These are phyloP conservation scores for Lophiostoma macrostomum DNA, from an alignment of 495 filamentous ascomycete species.

Conservation along the genomic window DNA sequence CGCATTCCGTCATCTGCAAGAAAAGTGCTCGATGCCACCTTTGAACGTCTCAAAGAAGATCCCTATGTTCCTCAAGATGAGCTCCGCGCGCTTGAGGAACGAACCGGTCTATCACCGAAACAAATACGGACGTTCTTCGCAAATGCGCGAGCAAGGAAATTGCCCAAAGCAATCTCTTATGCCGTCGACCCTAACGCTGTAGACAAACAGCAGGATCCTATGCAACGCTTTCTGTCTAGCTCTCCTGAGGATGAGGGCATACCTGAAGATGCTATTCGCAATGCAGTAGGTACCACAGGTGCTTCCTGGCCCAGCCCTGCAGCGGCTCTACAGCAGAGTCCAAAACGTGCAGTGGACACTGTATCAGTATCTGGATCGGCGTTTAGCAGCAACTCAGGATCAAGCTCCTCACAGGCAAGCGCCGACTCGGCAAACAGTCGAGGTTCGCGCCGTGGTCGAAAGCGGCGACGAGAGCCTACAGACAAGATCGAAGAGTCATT, in stretches of 20 bases:
- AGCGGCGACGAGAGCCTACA: slow-evolving; percentile 18
- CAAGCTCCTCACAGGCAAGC: slow-evolving; percentile 22
- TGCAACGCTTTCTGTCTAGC: slow-evolving; percentile 28
- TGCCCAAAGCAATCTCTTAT: slow-evolving; percentile 7
- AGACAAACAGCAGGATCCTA: slow-evolving; percentile 15
- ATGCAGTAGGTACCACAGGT: slow-evolving; percentile 1
- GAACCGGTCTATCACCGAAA: slow-evolving; percentile 12
- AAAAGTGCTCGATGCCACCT: slow-evolving; percentile 18
- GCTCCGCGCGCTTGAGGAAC: slow-evolving; percentile 5
- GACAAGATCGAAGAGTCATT: background rate
- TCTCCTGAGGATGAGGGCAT: slow-evolving; percentile 31
- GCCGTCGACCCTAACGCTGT: background rate
- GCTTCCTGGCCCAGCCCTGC: background rate
- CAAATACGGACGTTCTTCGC: slow-evolving; percentile 32
- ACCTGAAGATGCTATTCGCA: slow-evolving; percentile 18
- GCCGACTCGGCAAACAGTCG: slow-evolving; percentile 21
- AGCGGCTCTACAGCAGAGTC: background rate
- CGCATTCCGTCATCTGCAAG: slow-evolving; percentile 17
- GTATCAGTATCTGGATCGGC: slow-evolving; percentile 13
- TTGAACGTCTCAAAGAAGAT: slow-evolving; percentile 18
- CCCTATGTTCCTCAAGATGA: slow-evolving; percentile 24
- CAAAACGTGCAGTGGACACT: slow-evolving; percentile 4
- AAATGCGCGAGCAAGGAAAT: slow-evolving; percentile 24
- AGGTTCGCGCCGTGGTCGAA: slow-evolving; percentile 21
- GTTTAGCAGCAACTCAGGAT: slow-evolving; percentile 13